Conservation (phyloP, 163 green algal genomes). For the Scenedesmus sp. region DNA sequence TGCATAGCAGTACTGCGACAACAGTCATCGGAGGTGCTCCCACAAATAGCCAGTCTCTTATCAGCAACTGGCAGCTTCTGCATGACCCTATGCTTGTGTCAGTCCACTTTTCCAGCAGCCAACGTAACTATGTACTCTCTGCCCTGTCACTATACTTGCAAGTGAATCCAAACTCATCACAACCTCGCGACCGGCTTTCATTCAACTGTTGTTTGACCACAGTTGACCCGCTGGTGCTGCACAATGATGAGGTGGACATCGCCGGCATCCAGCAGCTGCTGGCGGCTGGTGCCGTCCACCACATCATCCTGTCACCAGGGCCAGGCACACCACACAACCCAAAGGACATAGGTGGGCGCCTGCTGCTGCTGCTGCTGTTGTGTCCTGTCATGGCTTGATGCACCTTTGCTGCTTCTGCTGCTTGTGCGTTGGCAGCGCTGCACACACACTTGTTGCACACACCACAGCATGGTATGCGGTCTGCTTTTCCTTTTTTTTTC, state of each 20-base stretch:
- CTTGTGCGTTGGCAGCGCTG: neutral
- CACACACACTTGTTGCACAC: neutral
- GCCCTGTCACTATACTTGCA: no score
- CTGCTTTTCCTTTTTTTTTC: neutral
- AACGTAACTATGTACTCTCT: no score
- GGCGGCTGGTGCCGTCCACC: constrained; percentile 63
- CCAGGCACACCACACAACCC: constrained; percentile 84
- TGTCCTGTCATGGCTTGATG: neutral
- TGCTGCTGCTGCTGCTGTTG: neutral
- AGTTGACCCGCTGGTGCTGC: constrained; percentile 80
- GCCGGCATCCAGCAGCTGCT: constrained; percentile 69
- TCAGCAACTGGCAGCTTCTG: neutral
- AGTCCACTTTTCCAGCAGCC: no score
- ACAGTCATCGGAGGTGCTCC: no score
- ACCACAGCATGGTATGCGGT: neutral
- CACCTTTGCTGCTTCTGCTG: neutral
- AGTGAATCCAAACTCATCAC: no score
- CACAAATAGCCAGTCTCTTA: neutral
- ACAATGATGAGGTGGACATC: constrained; percentile 86
- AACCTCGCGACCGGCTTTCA: no score
- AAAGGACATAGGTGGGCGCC: constrained; percentile 81
- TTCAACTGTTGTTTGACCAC: neutral
- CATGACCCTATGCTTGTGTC: no score
- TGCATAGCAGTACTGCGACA: neutral
- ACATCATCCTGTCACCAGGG: constrained; percentile 93